A percentile compares a stretch with the other conserved stretches of the same genome.
phyloP scores from a whole-genome alignment of 2,329 filamentous ascomycete genomes.

The Ceratocystis cacaofunesta region DNA sequence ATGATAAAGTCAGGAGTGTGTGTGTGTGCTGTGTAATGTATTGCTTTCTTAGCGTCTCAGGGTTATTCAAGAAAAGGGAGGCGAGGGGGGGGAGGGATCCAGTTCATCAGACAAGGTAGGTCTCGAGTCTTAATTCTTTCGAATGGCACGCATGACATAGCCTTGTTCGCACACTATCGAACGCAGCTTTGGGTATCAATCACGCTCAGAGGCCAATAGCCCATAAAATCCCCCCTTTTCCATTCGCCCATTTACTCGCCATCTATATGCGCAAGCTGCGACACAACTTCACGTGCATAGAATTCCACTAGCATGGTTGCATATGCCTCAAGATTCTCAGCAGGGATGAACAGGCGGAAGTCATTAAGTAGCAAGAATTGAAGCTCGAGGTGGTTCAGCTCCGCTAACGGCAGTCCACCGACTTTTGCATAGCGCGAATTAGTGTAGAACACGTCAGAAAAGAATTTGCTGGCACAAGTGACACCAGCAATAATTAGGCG shows the following conservation, averaged over 20 bases:
- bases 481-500: constrained; percentile 91
- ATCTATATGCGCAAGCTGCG: background rate
- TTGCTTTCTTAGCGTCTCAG: background rate
- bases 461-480: constrained; percentile 98
- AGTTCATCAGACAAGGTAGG: background rate
- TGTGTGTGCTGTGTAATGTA: background rate
- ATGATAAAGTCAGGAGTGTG: background rate
- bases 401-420: constrained; percentile 76
- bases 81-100: background rate
- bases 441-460: constrained; percentile 96
- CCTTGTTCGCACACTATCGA: background rate
- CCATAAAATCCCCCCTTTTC: too few relatives aligned
- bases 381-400: constrained; percentile 89
- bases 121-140: background rate
- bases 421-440: constrained; percentile 99
- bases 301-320: constrained; percentile 98
- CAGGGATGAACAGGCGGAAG: constrained; percentile 79
- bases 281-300: constrained; percentile 77
- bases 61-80: background rate
- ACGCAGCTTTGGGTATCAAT: background rate
- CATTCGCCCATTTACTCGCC: background rate
- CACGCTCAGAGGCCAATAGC: too few relatives aligned
- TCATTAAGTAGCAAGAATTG: constrained; percentile 94
- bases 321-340: constrained; percentile 93
- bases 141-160: background rate